Conservation (phyloP, 768 basidiomycete genomes). For the Pleurotus platypus region DNA sequence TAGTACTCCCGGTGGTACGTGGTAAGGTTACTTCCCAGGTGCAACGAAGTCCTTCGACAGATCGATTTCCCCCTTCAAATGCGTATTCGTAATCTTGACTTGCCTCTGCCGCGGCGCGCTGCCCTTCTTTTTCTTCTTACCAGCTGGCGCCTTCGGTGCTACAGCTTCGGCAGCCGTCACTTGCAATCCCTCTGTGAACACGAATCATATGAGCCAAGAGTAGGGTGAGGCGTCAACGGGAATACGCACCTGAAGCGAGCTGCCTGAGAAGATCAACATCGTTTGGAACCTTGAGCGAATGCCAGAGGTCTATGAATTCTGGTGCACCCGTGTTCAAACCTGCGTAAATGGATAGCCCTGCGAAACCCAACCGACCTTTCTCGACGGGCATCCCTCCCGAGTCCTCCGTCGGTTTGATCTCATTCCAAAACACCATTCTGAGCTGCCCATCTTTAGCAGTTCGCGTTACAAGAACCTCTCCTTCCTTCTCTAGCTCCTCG, state of each 20-base stretch:
- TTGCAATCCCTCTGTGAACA: constrained; percentile 67
- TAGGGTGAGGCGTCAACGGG: not conserved
- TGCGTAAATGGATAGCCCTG: not conserved
- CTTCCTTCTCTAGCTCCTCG: constrained; percentile 87
- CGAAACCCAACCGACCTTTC: constrained; percentile 51
- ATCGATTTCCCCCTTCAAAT: constrained; percentile 85
- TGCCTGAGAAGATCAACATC: constrained; percentile 80
- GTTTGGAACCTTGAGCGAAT: constrained; percentile 77
- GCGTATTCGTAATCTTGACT: constrained; percentile 84
- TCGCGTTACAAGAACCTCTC: constrained; percentile 84
- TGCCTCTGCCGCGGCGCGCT: constrained; percentile 70
- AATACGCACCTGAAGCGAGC: constrained; percentile 60
- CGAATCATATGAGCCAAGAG: not conserved
- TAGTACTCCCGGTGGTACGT: not conserved
- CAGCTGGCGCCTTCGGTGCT: constrained; percentile 48
- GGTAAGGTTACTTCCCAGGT: constrained; percentile 27
- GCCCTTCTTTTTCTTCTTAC: constrained; percentile 77
- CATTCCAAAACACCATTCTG: constrained; percentile 88
- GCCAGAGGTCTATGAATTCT: constrained; percentile 92
- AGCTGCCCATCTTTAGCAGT: constrained; percentile 80
- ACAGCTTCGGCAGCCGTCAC: constrained; percentile 66
- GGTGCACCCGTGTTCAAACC: constrained; percentile 1
- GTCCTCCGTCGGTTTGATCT: constrained; percentile 75
- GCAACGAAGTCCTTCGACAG: constrained; percentile 66
- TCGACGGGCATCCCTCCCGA: constrained; percentile 70